Base-by-base conservation (phyloP, 345 rosid species). In the Trapa incisa region DNA sequence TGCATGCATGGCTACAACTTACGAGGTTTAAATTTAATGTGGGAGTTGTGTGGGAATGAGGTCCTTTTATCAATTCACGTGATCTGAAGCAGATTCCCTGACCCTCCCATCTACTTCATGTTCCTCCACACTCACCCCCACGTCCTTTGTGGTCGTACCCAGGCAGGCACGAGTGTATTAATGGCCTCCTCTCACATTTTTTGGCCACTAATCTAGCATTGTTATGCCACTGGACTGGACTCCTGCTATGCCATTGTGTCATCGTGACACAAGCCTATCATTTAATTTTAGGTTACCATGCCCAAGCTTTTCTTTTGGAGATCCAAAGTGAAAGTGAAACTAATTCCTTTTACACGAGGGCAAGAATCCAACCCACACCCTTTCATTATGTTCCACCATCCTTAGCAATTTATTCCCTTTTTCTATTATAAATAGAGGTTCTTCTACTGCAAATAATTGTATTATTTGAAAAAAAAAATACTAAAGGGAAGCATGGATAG, bases 21-120 rank as follows among this genome's bases (percentile, higher is more conserved):
- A 58, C 63, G 63, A 58, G 63, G 63, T 32, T 41, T 33, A 32
- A 10, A 2, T 0, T 35, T 4, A 1, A 5, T 17, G 11, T 5
- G n/a, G 2, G 57, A 2, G 36, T 57, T 22, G 29, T 22, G 10
- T 22, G 63, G 63, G 0, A 1, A 17, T 45, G 12, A 29, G 70
- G 43, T 58, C 63, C 1, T 58, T 58, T 58, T 32, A 50, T 45
- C 7, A 57, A 57, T 58, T 58, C 63, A 58, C 63, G 63, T 58
- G 63, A 58, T 58, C 37, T 58, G 63, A 58, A 32, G 63, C 63
- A 58, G 63, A 58, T 32, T 58, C 35, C 32, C 36, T 58, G 63
- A 58, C 11, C 48, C 48, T 13, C 48, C 2, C 48, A n/a, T 58
- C 32, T 3, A 29, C 12, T 29, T 32, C 37, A 58, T 58, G 11